Base-by-base conservation (phyloP, 495 filamentous ascomycete species). In the Annulohypoxylon moriforme region DNA sequence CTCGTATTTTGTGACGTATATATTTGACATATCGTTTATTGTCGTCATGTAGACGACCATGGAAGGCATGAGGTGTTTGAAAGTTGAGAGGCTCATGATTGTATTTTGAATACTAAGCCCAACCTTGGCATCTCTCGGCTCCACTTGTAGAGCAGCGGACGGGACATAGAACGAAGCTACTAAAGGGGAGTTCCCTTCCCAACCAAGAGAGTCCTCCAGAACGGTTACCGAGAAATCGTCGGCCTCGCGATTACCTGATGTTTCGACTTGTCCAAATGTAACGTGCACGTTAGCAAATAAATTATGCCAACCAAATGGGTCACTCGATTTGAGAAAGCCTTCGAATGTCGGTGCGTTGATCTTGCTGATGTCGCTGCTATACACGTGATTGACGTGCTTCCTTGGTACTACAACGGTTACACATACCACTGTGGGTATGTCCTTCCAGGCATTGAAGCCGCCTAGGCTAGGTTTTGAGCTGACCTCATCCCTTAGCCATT, bases 161-260 rank as follows among this genome's bases (percentile, higher is more conserved):
- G 81, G 75, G 24, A 79, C 79, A 44, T 78, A 77, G 69, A 80
- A 83, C 0, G 80, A 79, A n/a, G 76, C 77, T 38, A 86, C 65
- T 50, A 86, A 55, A 14, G 79, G 61, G 8, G 80, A 80, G 1
- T 65, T 68, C 16, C 81, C 81, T 4, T 69, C 57, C 79, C 79
- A 84, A 29, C 74, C 66, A 10, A 63, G 58, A 16, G 68, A 31
- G 47, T 82, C 80, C 13, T 74, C 57, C 5, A 31, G 55, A 40
- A 80, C 52, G n/a, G 34, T 60, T 11, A 83, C 31, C 34, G 50
- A 67, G 67, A 77, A 79, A 11, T 60, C 61, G 18, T 81, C 74
- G 55, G 50, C 56, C 55, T 71, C 65, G 29, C 68, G 74, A 29
- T 53, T 38, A 1, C 79, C 75, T 6, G 42, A 56, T 20, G 73